Evolutionary conservation across 306 rosid species (phyloP), one percentile per base, ranked within the genome.

Genomic region (Senna siamea): DNA sequence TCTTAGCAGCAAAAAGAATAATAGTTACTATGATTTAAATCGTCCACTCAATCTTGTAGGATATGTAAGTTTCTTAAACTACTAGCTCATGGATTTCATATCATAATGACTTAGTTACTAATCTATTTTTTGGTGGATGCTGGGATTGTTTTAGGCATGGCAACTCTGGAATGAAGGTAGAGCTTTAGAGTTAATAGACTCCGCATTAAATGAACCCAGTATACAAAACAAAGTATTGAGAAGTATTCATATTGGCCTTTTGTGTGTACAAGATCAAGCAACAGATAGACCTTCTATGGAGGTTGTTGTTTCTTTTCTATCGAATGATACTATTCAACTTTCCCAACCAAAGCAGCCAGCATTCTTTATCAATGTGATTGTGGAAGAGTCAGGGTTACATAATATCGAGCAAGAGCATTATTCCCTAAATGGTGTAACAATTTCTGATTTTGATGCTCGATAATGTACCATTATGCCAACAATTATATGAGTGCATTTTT

Each of bases 1-100:
- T 11, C 28, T 82, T 0, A 82, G 82, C 5, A 66, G 65, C 0
- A 73, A 22, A 10, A 74, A 74, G 65, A 74, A 74, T 51, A 20
- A 52, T 19, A 9, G 7, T 30, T 6, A 9, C 11, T 7, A 41
- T 20, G 26, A 70, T 32, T 30, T 46, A 26, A 53, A 53, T 41
- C 2, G 13, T 2, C 22, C 77, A 30, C 54, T 62, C 38, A 78
- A 70, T 20, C 67, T 73, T 18, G 50, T 50, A 23, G 82, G 74
- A 79, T 14, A 72, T 26, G 74, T 78, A 65, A 78, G 69, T 35
- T 46, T 47, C 6, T 14, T 0, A 22, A 22, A 50, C n/a, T 15
- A n/a, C 20, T 34, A 10, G 10, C n/a, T 57, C 26, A 12, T 26
- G 4, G 4, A 10, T 9, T 10, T 44, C 15, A 44, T 1, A 44